phyloP scores from a whole-genome alignment of 306 rosid genomes.

The Prunus persica region DNA sequence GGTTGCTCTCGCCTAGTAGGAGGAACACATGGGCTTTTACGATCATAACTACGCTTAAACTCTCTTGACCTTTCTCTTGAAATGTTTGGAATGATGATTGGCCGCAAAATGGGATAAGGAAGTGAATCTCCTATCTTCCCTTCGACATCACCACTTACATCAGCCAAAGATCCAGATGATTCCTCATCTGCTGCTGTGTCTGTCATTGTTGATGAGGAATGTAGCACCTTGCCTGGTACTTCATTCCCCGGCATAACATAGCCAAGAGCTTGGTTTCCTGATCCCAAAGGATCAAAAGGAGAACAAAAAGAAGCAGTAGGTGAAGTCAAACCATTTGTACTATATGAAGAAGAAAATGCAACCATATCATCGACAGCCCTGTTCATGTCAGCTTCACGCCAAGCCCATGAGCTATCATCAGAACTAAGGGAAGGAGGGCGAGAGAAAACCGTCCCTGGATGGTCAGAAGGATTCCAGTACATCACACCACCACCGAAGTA shows the following conservation, averaged over 20 bases:
- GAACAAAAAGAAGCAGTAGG: constrained; percentile 90
- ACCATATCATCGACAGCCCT: constrained; percentile 98
- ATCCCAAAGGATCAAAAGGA: constrained; percentile 76
- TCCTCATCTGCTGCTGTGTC: constrained; percentile 65
- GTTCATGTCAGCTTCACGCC: constrained; percentile 95
- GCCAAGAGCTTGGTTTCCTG: constrained; percentile 72
- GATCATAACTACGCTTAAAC: constrained; percentile 57
- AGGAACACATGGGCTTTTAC: constrained; percentile 84
- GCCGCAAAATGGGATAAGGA: constrained; percentile 81
- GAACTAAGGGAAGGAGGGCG: constrained; percentile 97
- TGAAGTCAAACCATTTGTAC: constrained; percentile 84
- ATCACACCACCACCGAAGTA: constrained; percentile 93
- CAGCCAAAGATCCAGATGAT: constrained; percentile 56
- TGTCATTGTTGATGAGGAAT: constrained; percentile 60
- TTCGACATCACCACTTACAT: constrained; percentile 63
- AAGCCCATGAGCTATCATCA: constrained; percentile 95
- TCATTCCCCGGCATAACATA: constrained; percentile 78
- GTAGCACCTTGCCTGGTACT: constrained; percentile 67
- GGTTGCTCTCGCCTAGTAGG: constrained; percentile 82
- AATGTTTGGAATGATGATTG: constrained; percentile 77
- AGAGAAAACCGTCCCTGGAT: constrained; percentile 78
- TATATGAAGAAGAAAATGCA: constrained; percentile 86
- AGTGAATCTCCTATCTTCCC: constrained; percentile 63
- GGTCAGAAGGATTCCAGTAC: constrained; percentile 95
- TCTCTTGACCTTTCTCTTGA: constrained; percentile 81